Evolutionary conservation across 176 grass and related monocot genomes (phyloP).

Genomic region (Chloris gayana): DNA sequence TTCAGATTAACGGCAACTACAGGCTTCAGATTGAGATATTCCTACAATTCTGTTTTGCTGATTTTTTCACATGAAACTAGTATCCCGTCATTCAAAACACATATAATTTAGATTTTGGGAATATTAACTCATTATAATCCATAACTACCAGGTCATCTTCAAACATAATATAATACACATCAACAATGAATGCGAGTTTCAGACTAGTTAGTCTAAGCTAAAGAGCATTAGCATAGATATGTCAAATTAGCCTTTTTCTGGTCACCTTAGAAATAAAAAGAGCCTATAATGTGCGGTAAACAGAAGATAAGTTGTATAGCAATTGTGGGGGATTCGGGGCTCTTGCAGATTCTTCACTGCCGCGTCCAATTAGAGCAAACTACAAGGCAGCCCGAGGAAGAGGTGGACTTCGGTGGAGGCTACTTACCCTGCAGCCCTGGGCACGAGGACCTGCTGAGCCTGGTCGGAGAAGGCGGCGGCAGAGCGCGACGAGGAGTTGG

Average conservation of each 20-base stretch:
- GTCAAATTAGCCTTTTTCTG: neutral
- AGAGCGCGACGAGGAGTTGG: constrained; percentile 40
- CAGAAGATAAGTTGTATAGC: neutral
- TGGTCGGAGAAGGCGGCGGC: constrained; percentile 39
- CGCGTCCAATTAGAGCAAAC: neutral
- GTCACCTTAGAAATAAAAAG: neutral
- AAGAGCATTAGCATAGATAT: neutral
- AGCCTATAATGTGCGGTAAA: neutral
- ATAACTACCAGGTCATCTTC: neutral
- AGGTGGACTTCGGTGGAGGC: neutral
- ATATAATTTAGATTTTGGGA: neutral
- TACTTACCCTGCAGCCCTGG: constrained; percentile 38
- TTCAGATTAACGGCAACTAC: neutral
- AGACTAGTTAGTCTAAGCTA: neutral
- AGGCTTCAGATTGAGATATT: neutral
- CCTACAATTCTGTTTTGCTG: neutral
- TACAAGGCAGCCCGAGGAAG: neutral
- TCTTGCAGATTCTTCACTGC: neutral
- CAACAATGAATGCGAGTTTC: neutral
- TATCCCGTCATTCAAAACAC: neutral
- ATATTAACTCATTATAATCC: neutral
- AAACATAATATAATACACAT: neutral
- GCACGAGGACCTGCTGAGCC: constrained; percentile 34
- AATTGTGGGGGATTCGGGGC: neutral
- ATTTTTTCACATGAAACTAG: neutral